Conservation (phyloP, 768 basidiomycete genomes). For the Candolleomyces aberdarensis region DNA sequence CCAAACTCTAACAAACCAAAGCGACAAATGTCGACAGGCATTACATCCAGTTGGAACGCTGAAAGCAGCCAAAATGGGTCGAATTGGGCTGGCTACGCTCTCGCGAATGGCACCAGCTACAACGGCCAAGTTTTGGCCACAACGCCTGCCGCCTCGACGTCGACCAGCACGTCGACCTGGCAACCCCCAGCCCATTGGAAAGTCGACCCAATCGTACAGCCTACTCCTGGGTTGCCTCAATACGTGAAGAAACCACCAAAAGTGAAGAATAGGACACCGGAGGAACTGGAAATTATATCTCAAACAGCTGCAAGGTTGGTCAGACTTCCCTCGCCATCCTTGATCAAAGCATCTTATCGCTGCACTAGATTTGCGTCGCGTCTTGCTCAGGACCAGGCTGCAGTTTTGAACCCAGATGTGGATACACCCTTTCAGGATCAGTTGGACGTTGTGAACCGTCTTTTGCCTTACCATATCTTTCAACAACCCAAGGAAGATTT, state of each 20-base stretch:
- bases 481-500: constrained; percentile 73
- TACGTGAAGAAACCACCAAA: constrained; percentile 21
- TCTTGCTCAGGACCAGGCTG: constrained; percentile 60
- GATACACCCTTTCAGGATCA: constrained; percentile 66
- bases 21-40: constrained; percentile 40
- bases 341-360: background rate
- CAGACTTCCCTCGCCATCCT: background rate
- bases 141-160: constrained; percentile 12
- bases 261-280: constrained; percentile 38
- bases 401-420: constrained; percentile 59
- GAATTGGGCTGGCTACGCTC: constrained; percentile 15
- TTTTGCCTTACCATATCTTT: constrained; percentile 79
- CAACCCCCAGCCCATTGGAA: constrained; percentile 17
- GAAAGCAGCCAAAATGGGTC: constrained; percentile 20
- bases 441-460: constrained; percentile 62
- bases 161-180: constrained; percentile 28
- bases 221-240: background rate
- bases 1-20: constrained; percentile 39
- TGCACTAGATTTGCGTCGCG: constrained; percentile 48
- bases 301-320: constrained; percentile 46
- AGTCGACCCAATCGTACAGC: constrained; percentile 6
- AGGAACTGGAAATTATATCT: constrained; percentile 48
- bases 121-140: constrained; percentile 21
- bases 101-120: constrained; percentile 14
- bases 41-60: constrained; percentile 31